Evolutionary conservation across 1,284 basidiomycete genomes (phyloP), one percentile per base, ranked within the genome.

Genomic region (Ustilago nuda): DNA sequence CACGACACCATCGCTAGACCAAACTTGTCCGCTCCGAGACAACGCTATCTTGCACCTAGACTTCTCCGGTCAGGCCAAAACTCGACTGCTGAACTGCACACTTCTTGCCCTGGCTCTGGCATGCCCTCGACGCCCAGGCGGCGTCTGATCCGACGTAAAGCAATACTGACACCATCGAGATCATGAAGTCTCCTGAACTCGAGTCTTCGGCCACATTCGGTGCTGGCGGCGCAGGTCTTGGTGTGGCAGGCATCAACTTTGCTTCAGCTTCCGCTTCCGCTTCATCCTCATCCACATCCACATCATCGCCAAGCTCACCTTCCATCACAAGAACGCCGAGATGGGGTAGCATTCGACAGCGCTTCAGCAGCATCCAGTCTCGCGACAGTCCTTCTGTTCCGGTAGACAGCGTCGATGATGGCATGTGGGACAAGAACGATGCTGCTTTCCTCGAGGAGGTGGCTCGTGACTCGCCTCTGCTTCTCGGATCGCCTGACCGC

Each of bases 341-440:
- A 55, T 76, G 69, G 74, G 62, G 69, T n/a, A 72, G 61, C 57
- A 66, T 76, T 41, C 61, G 65, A 17, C 66, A 72, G 45, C 62
- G 74, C 6, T 68, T 76, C 74, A 76, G 69, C 64, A 61, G 61
- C 56, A 63, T 72, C 11, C 61, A 68, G 39, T 54, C 61, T 8
- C 71, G 71, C 41, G 71, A 73, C 41, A 60, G 36, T 27, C 41
- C 61, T 13, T 66, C 60, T 8, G 54, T 55, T 13, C 58, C 57
- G 12, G 46, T 54, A 4, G 69, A 72, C 57, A 66, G 63, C 48
- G 64, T 76, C 39, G 74, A 76, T 33, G 59, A 65, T 39, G 74
- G 33, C 36, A 68, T 76, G 62, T 76, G 74, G 74, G 74, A 76
- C 57, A 76, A 68, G 59, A 76, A 72, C 56, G 74, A 76, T 35